phyloP scores from a whole-genome alignment of 2,329 filamentous ascomycete species.

The Cucurbitaria berberidis region DNA sequence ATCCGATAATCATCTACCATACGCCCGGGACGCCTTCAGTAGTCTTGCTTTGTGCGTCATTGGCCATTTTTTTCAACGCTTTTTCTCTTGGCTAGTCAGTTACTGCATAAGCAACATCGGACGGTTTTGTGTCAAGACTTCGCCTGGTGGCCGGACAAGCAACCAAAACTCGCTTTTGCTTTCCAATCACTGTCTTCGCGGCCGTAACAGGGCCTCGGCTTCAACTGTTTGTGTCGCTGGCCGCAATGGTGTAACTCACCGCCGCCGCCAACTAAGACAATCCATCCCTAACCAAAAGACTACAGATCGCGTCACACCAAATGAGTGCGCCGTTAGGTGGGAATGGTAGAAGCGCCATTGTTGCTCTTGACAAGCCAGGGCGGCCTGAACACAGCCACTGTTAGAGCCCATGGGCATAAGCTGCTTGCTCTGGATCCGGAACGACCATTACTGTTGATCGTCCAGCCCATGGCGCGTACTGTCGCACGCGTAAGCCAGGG shows the following conservation, averaged over 20 bases:
- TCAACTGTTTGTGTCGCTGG: conserved; percentile 28
- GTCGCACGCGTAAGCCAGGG: conserved; percentile 27
- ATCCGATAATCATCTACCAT: conserved; percentile 30
- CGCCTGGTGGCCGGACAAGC: conserved; percentile 28
- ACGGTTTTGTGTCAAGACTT: conserved; percentile 24
- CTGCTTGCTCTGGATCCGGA: conserved; percentile 17
- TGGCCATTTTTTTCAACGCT: conserved; percentile 12
- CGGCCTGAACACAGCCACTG: conserved; percentile 17
- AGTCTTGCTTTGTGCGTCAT: conserved; percentile 19
- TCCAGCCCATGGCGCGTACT: conserved; percentile 28
- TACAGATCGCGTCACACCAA: conserved; percentile 29
- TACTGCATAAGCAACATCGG: conserved; percentile 15
- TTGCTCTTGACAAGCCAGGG: conserved; percentile 22
- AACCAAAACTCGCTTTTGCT: conserved; percentile 7
- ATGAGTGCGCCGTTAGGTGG: conserved; percentile 13
- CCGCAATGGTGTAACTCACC: conserved; percentile 33
- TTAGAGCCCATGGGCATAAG: conserved; percentile 12
- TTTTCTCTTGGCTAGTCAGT: conserved; percentile 15
- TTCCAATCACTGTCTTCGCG: conserved; percentile 13
- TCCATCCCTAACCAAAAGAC: conserved; percentile 26
- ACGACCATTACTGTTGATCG: conserved; percentile 34
- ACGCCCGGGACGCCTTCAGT: conserved; percentile 17
- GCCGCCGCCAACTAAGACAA: conserved; percentile 32
- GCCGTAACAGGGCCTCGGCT: conserved; percentile 1
- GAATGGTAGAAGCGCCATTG: conserved; percentile 22